A percentile compares a stretch with the other conserved stretches of the same genome.
phyloP scores from a whole-genome alignment of 148 eudicot genomes.

The Nepenthes gracilis region DNA sequence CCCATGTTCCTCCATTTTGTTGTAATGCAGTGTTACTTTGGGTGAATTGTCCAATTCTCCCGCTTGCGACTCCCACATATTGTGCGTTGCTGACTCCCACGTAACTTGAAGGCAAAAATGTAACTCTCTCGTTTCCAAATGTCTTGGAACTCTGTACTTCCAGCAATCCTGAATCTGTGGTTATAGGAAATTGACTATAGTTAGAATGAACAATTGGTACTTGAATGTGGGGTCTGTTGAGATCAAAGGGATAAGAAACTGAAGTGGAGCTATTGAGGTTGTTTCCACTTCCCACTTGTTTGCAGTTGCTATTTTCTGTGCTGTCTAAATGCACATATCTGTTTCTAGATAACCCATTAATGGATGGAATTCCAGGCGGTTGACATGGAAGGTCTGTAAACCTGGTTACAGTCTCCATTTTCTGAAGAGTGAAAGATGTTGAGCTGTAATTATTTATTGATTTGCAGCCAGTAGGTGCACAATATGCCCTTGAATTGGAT shows the following conservation, averaged over 20 bases:
- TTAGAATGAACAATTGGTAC: conserved; percentile 10
- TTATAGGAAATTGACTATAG: conserved; percentile 12
- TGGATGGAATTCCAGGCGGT: conserved; percentile 10
- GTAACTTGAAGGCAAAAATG: conserved; percentile 17
- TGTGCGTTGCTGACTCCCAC: conserved; percentile 7
- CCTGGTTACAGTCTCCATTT: conserved; percentile 7
- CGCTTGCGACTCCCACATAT: conserved; percentile 7
- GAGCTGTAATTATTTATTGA: conserved; percentile 5
- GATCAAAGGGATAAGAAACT: conserved; percentile 8
- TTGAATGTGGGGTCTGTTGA: conserved; percentile 12
- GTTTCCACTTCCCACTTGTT: conserved; percentile 2
- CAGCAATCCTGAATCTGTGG: conserved; percentile 10
- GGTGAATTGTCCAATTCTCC: conserved; percentile 8
- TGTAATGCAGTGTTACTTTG: conserved; percentile 9
- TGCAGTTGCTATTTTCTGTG: conserved; percentile 7
- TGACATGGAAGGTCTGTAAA: conserved; percentile 16
- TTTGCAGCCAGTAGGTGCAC: conserved; percentile 9
- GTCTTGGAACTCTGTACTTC: conserved; percentile 10
- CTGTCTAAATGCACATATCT: conserved; percentile 13
- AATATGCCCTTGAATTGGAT: conserved; percentile 31
- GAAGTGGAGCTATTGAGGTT: conserved; percentile 3
- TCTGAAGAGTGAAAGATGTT: conserved; percentile 5
- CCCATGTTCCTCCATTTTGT: conserved; percentile 11
- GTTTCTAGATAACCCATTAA: conserved; percentile 3
- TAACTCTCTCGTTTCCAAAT: conserved; percentile 12